Percentiles rank a stretch among this genome's conserved stretches.
Conservation (phyloP, 257 asterid genomes). For the Nicotiana otophora region DNA sequence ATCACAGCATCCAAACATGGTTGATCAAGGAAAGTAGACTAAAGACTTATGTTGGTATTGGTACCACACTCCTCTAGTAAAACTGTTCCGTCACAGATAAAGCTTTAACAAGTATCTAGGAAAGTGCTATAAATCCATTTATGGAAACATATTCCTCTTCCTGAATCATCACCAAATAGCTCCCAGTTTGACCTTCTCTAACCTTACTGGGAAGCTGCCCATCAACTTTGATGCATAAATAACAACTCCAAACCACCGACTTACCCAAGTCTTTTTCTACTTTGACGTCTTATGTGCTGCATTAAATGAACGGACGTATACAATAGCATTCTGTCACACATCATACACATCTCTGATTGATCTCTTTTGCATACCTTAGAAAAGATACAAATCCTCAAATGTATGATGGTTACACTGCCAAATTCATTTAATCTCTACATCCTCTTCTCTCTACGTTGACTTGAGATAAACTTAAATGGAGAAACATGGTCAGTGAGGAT, state of each 20-base stretch:
- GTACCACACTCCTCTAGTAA: not conserved
- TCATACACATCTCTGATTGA: not conserved
- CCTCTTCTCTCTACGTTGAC: not conserved
- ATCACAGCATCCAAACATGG: not conserved
- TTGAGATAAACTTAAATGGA: no score
- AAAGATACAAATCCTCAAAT: not conserved
- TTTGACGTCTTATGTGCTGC: not conserved
- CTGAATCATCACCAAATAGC: not conserved
- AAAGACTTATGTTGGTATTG: not conserved
- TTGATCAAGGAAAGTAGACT: not conserved
- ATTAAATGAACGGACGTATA: not conserved
- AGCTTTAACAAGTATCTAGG: not conserved
- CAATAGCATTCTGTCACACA: not conserved
- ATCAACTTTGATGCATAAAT: not conserved
- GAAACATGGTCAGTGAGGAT: no score
- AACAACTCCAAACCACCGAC: not conserved
- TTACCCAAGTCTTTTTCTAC: not conserved
- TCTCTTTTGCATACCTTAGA: not conserved
- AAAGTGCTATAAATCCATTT: not conserved
- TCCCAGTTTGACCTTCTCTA: not conserved
- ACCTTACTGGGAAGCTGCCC: not conserved
- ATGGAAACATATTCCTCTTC: not conserved
- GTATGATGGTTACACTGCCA: not conserved
- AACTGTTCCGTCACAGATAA: not conserved
- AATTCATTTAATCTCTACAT: not conserved